A percentile compares a stretch with the other conserved stretches of the same genome.
These are phyloP conservation scores for Acaromyces ingoldii DNA, from an alignment of 1,284 basidiomycete species.

Conservation along the genomic window DNA sequence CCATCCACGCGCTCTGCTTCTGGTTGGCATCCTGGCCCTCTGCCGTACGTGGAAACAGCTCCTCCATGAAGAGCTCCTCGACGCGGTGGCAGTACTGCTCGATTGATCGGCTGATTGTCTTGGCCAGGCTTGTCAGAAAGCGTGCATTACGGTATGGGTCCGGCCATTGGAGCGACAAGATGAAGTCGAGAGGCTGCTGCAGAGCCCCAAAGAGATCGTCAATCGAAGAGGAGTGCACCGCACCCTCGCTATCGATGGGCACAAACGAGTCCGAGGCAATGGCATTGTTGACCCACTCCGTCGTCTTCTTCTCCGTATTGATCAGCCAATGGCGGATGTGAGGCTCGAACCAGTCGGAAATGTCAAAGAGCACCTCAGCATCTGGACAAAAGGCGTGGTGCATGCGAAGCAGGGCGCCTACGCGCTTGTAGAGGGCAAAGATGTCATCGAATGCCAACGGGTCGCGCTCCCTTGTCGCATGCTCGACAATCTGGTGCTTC, in stretches of 20 bases:
- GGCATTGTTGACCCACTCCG: slow-evolving; percentile 70
- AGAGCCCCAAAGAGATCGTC: slow-evolving; percentile 92
- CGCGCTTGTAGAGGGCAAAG: slow-evolving; percentile 74
- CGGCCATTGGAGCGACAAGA: slow-evolving; percentile 85
- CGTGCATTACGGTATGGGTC: slow-evolving; percentile 81
- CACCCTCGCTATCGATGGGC: slow-evolving; percentile 61
- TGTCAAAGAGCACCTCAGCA: slow-evolving; percentile 48
- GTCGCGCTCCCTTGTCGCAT: slow-evolving; percentile 30
- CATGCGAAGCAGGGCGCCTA: slow-evolving; percentile 70
- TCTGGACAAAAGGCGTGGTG: slow-evolving; percentile 71
- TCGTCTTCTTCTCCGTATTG: slow-evolving; percentile 84
- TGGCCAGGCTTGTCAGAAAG: slow-evolving; percentile 69
- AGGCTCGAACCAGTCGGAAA: slow-evolving; percentile 68
- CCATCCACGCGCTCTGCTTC: slow-evolving; percentile 81
- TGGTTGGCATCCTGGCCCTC: slow-evolving; percentile 54
- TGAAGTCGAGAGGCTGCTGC: slow-evolving; percentile 79
- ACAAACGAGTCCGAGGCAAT: slow-evolving; percentile 53
- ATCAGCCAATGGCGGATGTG: slow-evolving; percentile 84
- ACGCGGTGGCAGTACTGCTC: slow-evolving; percentile 85
- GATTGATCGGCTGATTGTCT: slow-evolving; percentile 86
- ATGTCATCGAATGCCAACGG: slow-evolving; percentile 59
- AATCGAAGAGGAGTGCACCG: slow-evolving; percentile 88
- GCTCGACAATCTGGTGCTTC: slow-evolving; percentile 38
- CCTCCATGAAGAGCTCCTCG: slow-evolving; percentile 82
- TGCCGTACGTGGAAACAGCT: slow-evolving; percentile 75